Evolutionary conservation across 495 filamentous ascomycete genomes (phyloP), one percentile per base, ranked within the genome.

Genomic region (Penicilliopsis zonata): DNA sequence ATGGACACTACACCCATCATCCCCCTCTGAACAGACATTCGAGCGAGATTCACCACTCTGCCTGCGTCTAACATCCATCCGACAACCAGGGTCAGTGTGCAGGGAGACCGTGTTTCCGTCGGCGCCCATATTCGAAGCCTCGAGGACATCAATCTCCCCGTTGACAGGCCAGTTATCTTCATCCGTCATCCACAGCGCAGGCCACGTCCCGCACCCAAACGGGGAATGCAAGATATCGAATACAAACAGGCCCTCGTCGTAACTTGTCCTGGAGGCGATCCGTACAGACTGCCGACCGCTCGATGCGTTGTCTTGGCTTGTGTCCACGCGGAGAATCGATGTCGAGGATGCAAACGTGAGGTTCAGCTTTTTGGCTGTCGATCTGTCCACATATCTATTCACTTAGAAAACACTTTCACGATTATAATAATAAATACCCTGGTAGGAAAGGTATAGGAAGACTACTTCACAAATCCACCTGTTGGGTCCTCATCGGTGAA

Each of bases 131-230:
- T 70, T 70, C 15, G 53, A 53, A 6, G 59, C 45, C 35, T 70
- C 66, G 7, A 70, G 33, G 12, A 69, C 42, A 38, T 70, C 66
- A 16, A 70, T 69, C 37, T 70, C 66, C 5, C 66, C 66, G 27
- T 68, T 64, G 0, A 20, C 31, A 0, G 76, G 76, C 76, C 76
- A 81, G 20, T 70, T 65, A 12, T 57, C 44, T 0, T 69, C 65
- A 10, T 69, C 75, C 1, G 72, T 72, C 5, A 80, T 49, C 76
- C 76, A 81, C 13, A 82, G 67, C 0, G 70, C 70, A 0, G 68
- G 68, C 69, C 69, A 73, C 9, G 67, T 70, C 1, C 55, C 67
- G 37, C 69, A 74, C 12, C 63, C 65, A 28, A 57, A 59, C 10
- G 66, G 67, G 0, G 59, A 52, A 27, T 68, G 65, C 3, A 65